These are phyloP conservation scores for Pulveroboletus sp. DNA, from an alignment of 768 basidiomycete species.

Conservation along the genomic window DNA sequence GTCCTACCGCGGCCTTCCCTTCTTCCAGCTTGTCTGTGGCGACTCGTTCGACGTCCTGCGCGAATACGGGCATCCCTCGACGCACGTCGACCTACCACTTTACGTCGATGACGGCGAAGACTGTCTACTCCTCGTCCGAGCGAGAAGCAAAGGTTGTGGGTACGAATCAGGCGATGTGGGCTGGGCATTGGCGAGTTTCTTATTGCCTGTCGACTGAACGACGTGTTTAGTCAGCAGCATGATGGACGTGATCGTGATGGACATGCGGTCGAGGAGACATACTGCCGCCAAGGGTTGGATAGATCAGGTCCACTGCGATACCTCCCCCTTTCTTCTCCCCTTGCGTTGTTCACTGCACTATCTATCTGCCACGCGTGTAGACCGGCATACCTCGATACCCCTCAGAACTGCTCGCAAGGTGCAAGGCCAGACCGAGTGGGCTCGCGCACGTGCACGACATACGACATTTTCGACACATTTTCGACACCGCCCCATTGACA, in stretches of 20 bases:
- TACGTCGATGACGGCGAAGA: constrained; percentile 78
- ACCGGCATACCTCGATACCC: background rate
- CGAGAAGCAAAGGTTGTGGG: constrained; percentile 29
- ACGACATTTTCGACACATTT: background rate
- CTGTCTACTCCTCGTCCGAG: constrained; percentile 71
- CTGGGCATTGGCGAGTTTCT: constrained; percentile 82
- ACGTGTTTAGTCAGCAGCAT: constrained; percentile 1
- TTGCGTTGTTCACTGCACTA: constrained; percentile 3
- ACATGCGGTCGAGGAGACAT: constrained; percentile 1
- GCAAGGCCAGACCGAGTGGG: constrained; percentile 5
- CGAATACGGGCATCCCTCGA: constrained; percentile 77
- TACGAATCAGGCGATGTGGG: constrained; percentile 50
- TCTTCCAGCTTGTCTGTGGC: constrained; percentile 66
- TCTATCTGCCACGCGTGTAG: constrained; percentile 8
- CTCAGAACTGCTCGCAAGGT: constrained; percentile 5
- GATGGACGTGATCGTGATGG: background rate
- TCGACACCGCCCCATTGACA: background rate
- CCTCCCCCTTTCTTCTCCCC: background rate
- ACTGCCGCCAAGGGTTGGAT: background rate
- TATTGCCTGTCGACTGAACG: constrained; percentile 53
- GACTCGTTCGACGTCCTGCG: constrained; percentile 66
- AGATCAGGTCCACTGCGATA: constrained; percentile 15
- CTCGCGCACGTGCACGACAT: background rate
- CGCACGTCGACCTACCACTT: constrained; percentile 69
- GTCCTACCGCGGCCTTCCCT: constrained; percentile 71